Evolutionary conservation across 208 protist genomes (phyloP).

Genomic region (Wallacemonas sp.): DNA sequence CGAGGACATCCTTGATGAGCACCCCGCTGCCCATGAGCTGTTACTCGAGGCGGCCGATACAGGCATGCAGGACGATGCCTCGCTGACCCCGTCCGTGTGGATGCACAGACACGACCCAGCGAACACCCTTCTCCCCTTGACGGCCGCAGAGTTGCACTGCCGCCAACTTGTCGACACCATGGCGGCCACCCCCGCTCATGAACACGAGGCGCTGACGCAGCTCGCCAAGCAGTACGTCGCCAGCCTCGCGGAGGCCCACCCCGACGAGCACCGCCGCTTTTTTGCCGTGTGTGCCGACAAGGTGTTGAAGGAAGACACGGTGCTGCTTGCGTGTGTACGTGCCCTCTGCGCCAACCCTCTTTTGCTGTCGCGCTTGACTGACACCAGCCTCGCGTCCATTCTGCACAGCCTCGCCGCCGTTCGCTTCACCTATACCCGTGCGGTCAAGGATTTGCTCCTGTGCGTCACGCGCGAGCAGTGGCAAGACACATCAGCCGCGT

Average conservation of each 20-base stretch:
- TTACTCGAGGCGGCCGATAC: conserved; percentile 38
- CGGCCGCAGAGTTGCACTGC: conserved; percentile 55
- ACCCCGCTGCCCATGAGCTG: conserved; percentile 44
- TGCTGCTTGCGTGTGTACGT: conserved; percentile 72
- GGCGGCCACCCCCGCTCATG: conserved; percentile 57
- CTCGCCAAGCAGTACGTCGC: conserved; percentile 65
- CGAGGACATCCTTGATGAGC: conserved; percentile 46
- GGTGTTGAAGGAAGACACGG: conserved; percentile 81
- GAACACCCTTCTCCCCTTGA: conserved; percentile 53
- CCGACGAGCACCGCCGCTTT: conserved; percentile 86
- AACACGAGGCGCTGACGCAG: conserved; percentile 28
- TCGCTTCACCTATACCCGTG: conserved; percentile 73
- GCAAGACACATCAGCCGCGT: conserved; percentile 66
- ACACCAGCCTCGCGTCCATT: conserved; percentile 63
- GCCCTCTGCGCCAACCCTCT: conserved; percentile 40
- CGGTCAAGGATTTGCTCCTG: conserved; percentile 60
- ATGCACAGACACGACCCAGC: conserved; percentile 77
- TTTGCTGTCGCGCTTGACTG: conserved; percentile 48
- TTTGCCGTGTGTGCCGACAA: conserved; percentile 87
- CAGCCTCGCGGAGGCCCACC: conserved; percentile 52
- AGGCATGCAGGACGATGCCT: conserved; percentile 41
- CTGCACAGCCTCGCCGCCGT: conserved; percentile 72
- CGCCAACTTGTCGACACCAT: conserved; percentile 75
- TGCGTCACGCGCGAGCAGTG: conserved; percentile 79
- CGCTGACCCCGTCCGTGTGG: conserved; percentile 61